Conservation (phyloP, 2,329 filamentous ascomycete genomes). For the Pseudogymnoascus sp. region DNA sequence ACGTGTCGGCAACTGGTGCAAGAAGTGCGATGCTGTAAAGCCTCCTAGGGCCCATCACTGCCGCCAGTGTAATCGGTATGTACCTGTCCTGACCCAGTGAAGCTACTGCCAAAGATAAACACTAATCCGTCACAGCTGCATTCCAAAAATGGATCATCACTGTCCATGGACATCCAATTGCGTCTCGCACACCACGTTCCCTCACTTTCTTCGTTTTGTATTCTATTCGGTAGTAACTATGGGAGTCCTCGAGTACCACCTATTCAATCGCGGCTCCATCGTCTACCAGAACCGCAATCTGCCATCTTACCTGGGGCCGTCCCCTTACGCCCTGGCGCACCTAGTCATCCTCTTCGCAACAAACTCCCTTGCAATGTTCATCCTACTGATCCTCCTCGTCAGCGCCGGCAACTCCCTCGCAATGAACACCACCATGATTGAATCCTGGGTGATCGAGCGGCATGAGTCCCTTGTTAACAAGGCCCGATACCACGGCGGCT, state of each 20-base stretch:
- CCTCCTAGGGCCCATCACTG: conserved; percentile 77
- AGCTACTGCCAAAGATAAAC: not conserved
- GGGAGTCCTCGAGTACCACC: conserved; percentile 51
- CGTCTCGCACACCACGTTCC: conserved; percentile 72
- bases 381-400: conserved; percentile 56
- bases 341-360: conserved; percentile 52
- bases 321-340: conserved; percentile 47
- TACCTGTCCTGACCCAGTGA: not conserved
- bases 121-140: conserved; percentile 39
- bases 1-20: conserved; percentile 53
- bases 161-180: conserved; percentile 82
- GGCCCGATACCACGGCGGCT: conserved; percentile 32
- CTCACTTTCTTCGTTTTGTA: conserved; percentile 75
- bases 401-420: conserved; percentile 52
- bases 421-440: conserved; percentile 72
- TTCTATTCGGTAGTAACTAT: conserved; percentile 54
- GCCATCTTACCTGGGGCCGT: conserved; percentile 67
- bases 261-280: conserved; percentile 48
- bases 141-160: conserved; percentile 79
- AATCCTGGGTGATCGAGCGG: conserved; percentile 64
- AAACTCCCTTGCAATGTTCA: conserved; percentile 51
- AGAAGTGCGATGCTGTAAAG: conserved; percentile 66
- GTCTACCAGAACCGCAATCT: conserved; percentile 60
- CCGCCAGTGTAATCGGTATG: conserved; percentile 57
- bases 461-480: conserved; percentile 50